Base-by-base conservation (phyloP, 2,329 filamentous ascomycete genomes). In the Aspergillus bombycis region DNA sequence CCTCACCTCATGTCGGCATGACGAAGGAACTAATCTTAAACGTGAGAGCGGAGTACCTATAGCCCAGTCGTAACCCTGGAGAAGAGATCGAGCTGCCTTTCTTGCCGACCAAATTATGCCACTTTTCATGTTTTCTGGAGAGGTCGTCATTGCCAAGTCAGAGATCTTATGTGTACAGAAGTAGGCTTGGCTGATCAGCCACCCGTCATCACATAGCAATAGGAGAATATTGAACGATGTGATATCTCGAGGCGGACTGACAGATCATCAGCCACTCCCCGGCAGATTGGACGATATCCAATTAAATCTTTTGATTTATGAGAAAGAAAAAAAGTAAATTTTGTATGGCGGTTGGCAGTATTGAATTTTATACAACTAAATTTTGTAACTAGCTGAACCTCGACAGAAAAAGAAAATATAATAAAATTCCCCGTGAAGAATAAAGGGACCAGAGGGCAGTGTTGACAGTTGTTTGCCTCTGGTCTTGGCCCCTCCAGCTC, bases 191-290 rank as follows among this genome's bases (percentile, higher is more conserved):
- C 61, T 48, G 34, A 38, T 54, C 16, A 61, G 66, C 64, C 64
- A 66, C 64, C 63, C 60, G 62, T 61, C 61, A 63, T 58, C 65
- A 64, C 64, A 60, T 53, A 64, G 59, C 66, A 65, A 62, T 60
- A 68, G 62, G 62, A 65, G 64, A 64, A 65, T 65, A 65, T 57
- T 57, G 57, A 26, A 57, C 26, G 60, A 66, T 66, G 62, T 66
- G 66, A 68, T 66, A 58, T 61, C 62, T 66, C 58, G 34, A 41
- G n/a, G 30, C 28, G 45, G 28, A 36, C 64, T 60, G 66, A 68
- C 66, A 65, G 66, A 67, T 68, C 66, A 65, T 57, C 61, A 43
- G 45, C 62, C 57, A 52, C 46, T 60, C 34, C 26, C 46, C 34
- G 52, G 23, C 36, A 52, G 14, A 30, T 38, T 48, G 28, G 36